Percentiles rank a stretch among this genome's conserved stretches.
Conservation (phyloP, 2,329 filamentous ascomycete species). For the Lomentospora prolificans region DNA sequence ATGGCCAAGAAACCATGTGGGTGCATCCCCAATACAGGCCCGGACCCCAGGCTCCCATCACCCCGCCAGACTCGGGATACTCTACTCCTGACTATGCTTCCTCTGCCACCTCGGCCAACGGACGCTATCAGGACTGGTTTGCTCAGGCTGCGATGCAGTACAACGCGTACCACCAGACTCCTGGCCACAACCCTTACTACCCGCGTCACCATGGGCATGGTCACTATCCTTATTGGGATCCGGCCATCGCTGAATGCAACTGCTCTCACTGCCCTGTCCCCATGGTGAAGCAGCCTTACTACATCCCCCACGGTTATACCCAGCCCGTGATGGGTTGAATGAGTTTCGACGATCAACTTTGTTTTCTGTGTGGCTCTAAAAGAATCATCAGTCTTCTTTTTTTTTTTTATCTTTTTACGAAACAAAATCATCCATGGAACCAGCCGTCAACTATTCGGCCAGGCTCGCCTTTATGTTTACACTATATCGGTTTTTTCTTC, state of each 20-base stretch:
- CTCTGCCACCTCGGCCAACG: constrained; percentile 44
- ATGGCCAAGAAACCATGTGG: constrained; percentile 8
- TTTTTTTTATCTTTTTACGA: too few relatives aligned
- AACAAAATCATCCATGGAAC: too few relatives aligned
- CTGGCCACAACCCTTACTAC: constrained; percentile 24
- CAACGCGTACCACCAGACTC: constrained; percentile 31
- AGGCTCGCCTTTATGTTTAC: not conserved
- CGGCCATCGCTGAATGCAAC: constrained; percentile 37
- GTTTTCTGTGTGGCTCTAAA: too few relatives aligned
- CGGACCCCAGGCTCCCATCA: constrained; percentile 32
- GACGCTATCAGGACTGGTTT: constrained; percentile 50
- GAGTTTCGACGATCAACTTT: constrained; percentile 1
- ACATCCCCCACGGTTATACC: constrained; percentile 37
- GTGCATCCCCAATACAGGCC: constrained; percentile 10
- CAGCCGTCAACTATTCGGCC: not conserved
- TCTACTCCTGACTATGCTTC: constrained; percentile 49
- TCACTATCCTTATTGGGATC: constrained; percentile 45
- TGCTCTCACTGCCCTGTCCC: constrained; percentile 36
- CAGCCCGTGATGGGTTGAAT: constrained; percentile 45
- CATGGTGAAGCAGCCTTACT: constrained; percentile 38
- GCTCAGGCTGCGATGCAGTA: constrained; percentile 30
- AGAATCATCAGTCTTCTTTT: too few relatives aligned
- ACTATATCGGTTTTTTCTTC: not conserved
- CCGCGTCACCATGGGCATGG: constrained; percentile 19
- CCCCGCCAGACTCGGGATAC: constrained; percentile 52